Conservation (phyloP, 2,329 filamentous ascomycete species). For the Byssoonygena ceratinophila region DNA sequence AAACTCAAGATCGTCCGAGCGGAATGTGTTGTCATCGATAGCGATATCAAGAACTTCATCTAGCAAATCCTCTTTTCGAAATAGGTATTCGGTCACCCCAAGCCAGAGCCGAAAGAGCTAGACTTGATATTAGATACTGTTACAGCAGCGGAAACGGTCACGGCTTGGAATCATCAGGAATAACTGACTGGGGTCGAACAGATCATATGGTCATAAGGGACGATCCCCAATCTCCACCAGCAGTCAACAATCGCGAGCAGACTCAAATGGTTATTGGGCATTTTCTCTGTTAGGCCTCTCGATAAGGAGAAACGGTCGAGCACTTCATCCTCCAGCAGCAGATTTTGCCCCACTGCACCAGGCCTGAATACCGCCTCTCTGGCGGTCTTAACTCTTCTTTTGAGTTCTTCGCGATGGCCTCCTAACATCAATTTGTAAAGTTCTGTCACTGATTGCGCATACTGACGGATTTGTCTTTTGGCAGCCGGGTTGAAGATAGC, state of each 20-base stretch:
- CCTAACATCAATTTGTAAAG: conserved; percentile 95
- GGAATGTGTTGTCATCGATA: conserved; percentile 79
- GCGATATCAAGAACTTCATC: conserved; percentile 78
- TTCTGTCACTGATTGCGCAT: conserved; percentile 82
- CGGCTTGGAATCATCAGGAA: conserved; percentile 16
- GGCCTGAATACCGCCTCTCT: conserved; percentile 58
- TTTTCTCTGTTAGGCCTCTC: conserved; percentile 52
- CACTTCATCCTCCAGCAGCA: conserved; percentile 68
- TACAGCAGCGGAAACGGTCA: conserved; percentile 6
- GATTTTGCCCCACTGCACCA: conserved; percentile 45
- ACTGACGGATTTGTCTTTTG: conserved; percentile 84
- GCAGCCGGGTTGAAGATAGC: conserved; percentile 94
- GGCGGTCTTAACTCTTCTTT: conserved; percentile 64
- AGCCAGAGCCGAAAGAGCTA: conserved; percentile 88
- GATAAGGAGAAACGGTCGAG: conserved; percentile 83
- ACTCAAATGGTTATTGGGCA: conserved; percentile 87
- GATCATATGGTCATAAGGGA: conserved; percentile 99
- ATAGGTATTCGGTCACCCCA: conserved; percentile 93
- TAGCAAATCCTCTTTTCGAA: conserved; percentile 68
- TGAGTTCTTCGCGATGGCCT: conserved; percentile 65
- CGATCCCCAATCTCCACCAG: conserved; percentile 87
- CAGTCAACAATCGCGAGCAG: conserved; percentile 96
- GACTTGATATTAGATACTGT: not conserved
- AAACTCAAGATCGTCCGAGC: conserved; percentile 94
- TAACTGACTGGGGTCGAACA: conserved; percentile 72